Base-by-base conservation (phyloP, 2,329 filamentous ascomycete species). In the Ophidiomyces ophidiicola region DNA sequence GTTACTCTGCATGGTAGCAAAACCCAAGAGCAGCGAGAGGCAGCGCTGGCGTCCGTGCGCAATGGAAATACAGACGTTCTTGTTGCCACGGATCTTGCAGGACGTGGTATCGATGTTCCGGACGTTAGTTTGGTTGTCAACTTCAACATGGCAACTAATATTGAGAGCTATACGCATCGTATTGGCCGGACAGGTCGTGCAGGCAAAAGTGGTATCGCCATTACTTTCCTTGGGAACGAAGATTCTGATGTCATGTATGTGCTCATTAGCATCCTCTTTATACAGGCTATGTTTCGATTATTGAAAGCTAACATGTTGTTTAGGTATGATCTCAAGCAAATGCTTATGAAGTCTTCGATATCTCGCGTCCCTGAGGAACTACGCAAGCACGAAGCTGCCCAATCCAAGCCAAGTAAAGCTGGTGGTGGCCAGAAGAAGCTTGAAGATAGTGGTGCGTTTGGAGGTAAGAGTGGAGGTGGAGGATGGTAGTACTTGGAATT, bases 181-280 rank as follows among this genome's bases (percentile, higher is more conserved):
- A 82, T 98, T 54, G 90, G 90, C 61, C 81, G 90, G 66, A 98
- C 90, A 1, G 90, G 90, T 70, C 82, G 90, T 78, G 90, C 90
- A 2, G 90, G 90, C 46, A 96, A 96, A 74, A 87, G 76, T 50
- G 90, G 90, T 79, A 79, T 94, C 36, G 83, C 90, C 2, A 90
- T 98, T 47, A 98, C 90, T 0, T 98, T 98, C 69, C 62, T 96
- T 54, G 88, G 86, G 43, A 80, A 76, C 50, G 90, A 96, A 63
- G 90, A 98, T 64, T 58, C 73, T 1, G 90, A 94, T 58, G 80
- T 88, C 17, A 68, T 96, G 71, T 94, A 70, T 51, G 63, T 61
- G 42, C 20, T 30, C 11, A 15, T 11, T 19, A 20, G 25, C 34
- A 29, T 12, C 14, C 41, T 17, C 17, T 14, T 12, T 21, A 7